Percentiles rank a stretch among this genome's conserved stretches.
Evolutionary conservation across 305 asterid species (phyloP).

Genomic region (Petunia hybrid): DNA sequence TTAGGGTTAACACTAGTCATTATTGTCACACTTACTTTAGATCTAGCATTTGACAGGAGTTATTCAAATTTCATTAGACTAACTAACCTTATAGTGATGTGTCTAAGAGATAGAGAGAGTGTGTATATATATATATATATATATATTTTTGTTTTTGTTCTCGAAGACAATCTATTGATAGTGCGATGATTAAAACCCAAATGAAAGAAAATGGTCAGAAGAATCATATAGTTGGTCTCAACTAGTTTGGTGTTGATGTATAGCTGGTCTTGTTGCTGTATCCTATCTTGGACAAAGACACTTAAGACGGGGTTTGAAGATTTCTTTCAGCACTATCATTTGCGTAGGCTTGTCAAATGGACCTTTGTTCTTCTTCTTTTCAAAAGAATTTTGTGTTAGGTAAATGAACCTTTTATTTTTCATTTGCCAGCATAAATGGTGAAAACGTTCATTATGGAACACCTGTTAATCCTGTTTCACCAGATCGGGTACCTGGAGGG

Average conservation of each 20-base stretch:
- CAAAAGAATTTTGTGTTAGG: neutral
- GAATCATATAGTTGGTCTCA: slow-evolving; percentile 35
- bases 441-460: slow-evolving; percentile 88
- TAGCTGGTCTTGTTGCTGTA: neutral
- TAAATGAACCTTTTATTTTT: slow-evolving; percentile 10
- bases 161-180: no score
- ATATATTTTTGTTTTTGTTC: no score
- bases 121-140: no score
- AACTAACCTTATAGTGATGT: neutral
- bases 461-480: slow-evolving; percentile 79
- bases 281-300: neutral
- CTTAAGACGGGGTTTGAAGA: neutral
- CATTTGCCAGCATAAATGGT: slow-evolving; percentile 84
- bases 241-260: neutral
- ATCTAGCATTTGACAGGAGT: neutral
- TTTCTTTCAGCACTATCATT: neutral
- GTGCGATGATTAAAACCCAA: no score
- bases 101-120: neutral
- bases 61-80: neutral
- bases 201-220: no score
- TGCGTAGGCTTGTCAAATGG: neutral
- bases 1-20: neutral
- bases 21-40: neutral
- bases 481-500: slow-evolving; percentile 94
- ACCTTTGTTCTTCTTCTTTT: neutral